A percentile compares a stretch with the other conserved stretches of the same genome.
Evolutionary conservation across 2,329 filamentous ascomycete genomes (phyloP).

Genomic region (Hypoxylon sp.): DNA sequence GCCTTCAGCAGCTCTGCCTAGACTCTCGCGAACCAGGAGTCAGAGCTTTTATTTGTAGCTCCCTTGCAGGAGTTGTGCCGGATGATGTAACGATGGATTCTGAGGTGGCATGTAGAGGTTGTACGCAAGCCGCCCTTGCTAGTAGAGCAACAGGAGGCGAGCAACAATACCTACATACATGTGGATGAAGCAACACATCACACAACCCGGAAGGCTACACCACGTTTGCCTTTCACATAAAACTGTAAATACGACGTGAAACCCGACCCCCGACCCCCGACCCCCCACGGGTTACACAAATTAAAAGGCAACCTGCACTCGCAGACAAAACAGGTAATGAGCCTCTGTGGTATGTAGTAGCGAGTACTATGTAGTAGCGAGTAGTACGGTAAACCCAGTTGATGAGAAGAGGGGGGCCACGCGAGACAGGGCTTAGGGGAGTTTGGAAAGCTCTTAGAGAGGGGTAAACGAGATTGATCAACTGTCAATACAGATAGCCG

Average conservation of each 20-base stretch:
- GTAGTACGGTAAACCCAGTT: slow-evolving; percentile 24
- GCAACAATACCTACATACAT: slow-evolving; percentile 31
- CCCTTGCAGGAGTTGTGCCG: slow-evolving; percentile 38
- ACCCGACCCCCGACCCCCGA: slow-evolving; percentile 20
- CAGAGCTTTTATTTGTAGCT: slow-evolving; percentile 32
- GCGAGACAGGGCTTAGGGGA: slow-evolving; percentile 34
- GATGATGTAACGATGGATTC: slow-evolving; percentile 45
- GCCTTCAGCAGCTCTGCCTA: slow-evolving; percentile 36
- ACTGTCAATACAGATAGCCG: slow-evolving; percentile 42
- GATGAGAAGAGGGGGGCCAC: slow-evolving; percentile 29
- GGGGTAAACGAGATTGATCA: slow-evolving; percentile 44
- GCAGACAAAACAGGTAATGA: slow-evolving; percentile 41
- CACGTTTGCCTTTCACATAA: slow-evolving; percentile 31
- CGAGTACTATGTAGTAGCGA: not conserved
- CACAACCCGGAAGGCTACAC: slow-evolving; percentile 33
- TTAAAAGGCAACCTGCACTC: slow-evolving; percentile 41
- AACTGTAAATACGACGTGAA: slow-evolving; percentile 39
- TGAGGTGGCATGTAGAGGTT: slow-evolving; percentile 32
- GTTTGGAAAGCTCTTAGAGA: slow-evolving; percentile 27
- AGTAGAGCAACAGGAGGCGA: slow-evolving; percentile 33
- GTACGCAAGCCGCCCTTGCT: slow-evolving; percentile 32
- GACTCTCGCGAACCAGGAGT: slow-evolving; percentile 25
- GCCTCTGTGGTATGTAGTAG: slow-evolving; percentile 33
- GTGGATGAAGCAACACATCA: slow-evolving; percentile 26
- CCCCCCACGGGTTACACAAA: slow-evolving; percentile 39